Evolutionary conservation across 148 eudicot species (phyloP), one percentile per base, ranked within the genome.

Genomic region (Cornus kousa): DNA sequence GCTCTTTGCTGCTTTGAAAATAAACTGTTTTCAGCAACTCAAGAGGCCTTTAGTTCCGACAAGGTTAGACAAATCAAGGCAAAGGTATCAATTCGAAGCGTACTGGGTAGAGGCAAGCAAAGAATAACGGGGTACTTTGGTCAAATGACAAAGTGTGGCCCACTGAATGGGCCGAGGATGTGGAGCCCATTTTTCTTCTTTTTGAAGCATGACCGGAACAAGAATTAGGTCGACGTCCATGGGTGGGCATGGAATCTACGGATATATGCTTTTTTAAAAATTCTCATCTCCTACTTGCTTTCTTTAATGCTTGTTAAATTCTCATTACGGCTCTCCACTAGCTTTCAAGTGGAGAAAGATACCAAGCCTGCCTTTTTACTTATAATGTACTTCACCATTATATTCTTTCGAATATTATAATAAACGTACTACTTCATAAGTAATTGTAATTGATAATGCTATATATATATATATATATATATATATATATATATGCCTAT

Each of bases 31-130:
- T 50, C 2, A 8, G 8, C 8, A 50, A 50, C 11, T 50, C 2
- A 39, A 39, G 43, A 39, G 43, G 43, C 43, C 48, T 43, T 53
- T 12, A 12, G 17, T 3, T 53, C 59, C 1, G 19, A 53, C 19
- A 53, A 53, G 1, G 1, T n/a, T 4, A 20, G 66, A 7, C 20
- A 4, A 17, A 6, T 62, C 5, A 67, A 65, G 66, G 60, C 40
- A 74, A 75, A 59, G 37, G 57, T 17, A 72, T 74, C 20, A 55
- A 9, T 74, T 23, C 19, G 59, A 20, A 70, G 48, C 59, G 33
- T 19, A 82, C 48, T 20, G 75, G 60, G 40, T 14, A 35, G 76
- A 71, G 75, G 76, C 80, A 80, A 79, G 87, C 66, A 84, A 84
- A 68, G 74, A 62, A 78, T 71, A 76, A 23, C 68, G 84, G 80